Base-by-base conservation (phyloP, 2,329 filamentous ascomycete genomes). In the Exophiala alcalophila region DNA sequence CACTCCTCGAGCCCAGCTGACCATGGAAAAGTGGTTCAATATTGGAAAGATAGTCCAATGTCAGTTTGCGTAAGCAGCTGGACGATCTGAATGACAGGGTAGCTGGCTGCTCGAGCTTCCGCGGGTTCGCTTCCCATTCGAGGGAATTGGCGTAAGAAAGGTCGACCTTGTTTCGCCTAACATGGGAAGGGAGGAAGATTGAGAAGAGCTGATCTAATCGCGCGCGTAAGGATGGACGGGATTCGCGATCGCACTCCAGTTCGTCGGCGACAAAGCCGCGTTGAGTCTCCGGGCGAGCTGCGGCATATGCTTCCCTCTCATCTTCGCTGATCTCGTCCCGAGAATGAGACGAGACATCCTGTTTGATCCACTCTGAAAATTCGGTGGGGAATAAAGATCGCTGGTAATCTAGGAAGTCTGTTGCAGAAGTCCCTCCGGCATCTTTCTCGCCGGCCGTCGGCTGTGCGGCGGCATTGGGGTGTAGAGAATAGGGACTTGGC, bases 31-130 rank as follows among this genome's bases (percentile, higher is more conserved):
- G 23, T 6, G 64, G 57, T 32, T 66, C 59, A 37, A 67, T 55
- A 36, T 57, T 37, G 36, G 56, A 49, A 35, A 69, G 60, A 44
- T 67, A 70, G 34, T 65, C 61, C 5, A 62, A 62, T 37, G 67
- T 52, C 34, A 66, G 65, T 5, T 55, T 60, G 36, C 64, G 62
- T 3, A 51, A 26, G 16, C 31, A 32, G 7, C 29, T 40, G 15
- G 37, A 31, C 11, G 28, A 32, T 16, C 45, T 46, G 42, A 67
- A 52, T 3, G 57, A 59, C 10, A 52, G 37, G 29, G 56, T 53
- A 19, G 41, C 24, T 12, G 45, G 19, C 23, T 32, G 20, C 6
- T 42, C 27, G 7, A 32, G 8, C 11, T 35, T 28, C 16, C 28
- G 12, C 6, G 21, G 12, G 9, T 39, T 38, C 12, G 30, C 23